Conservation (phyloP, 805 yeast genomes). For the Sungouiozyma ichnusensis region DNA sequence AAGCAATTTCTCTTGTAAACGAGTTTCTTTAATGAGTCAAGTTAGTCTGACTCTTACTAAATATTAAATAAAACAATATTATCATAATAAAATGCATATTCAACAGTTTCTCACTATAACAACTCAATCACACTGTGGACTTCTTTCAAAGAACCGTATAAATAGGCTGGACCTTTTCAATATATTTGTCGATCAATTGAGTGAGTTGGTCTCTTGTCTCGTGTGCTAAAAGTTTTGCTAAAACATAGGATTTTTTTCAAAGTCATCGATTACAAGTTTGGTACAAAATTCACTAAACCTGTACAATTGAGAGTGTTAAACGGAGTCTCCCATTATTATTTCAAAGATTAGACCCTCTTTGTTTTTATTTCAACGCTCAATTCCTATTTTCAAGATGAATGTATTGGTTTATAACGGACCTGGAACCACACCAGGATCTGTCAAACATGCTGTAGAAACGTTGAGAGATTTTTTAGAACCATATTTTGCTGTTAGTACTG, state of each 20-base stretch:
- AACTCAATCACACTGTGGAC: neutral
- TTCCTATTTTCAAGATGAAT: constrained; percentile 39
- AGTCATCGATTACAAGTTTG: too few species aligned
- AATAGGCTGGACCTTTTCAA: neutral
- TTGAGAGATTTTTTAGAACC: constrained; percentile 71
- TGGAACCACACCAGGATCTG: constrained; percentile 82
- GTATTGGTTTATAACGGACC: constrained; percentile 63
- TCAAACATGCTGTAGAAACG: constrained; percentile 71
- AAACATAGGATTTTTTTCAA: neutral
- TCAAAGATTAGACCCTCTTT: neutral
- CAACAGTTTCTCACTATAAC: neutral
- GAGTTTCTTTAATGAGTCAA: neutral
- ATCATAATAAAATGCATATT: neutral
- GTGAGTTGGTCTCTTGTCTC: neutral
- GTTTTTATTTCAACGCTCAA: neutral
- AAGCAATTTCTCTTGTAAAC: too few species aligned
- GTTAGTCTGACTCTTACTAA: neutral
- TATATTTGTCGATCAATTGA: neutral
- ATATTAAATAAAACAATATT: too few species aligned
- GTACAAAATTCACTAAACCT: too few species aligned
- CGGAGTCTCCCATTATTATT: too few species aligned
- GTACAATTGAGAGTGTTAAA: too few species aligned
- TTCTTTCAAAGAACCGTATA: neutral
- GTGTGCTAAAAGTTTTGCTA: neutral
- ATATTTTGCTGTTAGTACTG: constrained; percentile 72